Evolutionary conservation across 768 basidiomycete genomes (phyloP).

Genomic region (Cytidiella melzeri): DNA sequence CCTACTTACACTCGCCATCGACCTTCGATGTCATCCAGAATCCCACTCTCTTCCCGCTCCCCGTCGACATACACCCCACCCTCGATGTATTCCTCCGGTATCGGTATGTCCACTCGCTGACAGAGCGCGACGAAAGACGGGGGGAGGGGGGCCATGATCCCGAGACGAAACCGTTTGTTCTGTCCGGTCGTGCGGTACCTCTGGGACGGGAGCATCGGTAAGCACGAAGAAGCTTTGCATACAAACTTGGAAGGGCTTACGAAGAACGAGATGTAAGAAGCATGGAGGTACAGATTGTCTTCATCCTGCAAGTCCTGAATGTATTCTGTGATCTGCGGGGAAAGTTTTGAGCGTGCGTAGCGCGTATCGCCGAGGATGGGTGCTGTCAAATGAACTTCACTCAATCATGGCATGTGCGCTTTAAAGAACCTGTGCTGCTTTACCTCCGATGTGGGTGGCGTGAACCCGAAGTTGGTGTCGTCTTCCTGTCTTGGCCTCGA

Average conservation of each 20-base stretch:
- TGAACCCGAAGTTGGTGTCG: conserved; percentile 74
- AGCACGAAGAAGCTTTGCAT: background rate
- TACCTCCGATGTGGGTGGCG: conserved; percentile 35
- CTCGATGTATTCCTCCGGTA: conserved; percentile 30
- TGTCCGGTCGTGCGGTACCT: conserved; percentile 39
- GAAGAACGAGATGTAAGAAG: conserved; percentile 48
- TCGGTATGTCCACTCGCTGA: conserved; percentile 35
- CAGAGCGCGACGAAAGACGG: conserved; percentile 49
- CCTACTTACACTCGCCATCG: background rate
- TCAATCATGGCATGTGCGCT: background rate
- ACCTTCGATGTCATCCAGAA: conserved; percentile 4
- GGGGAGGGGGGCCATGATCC: conserved; percentile 53
- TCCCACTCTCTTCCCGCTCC: conserved; percentile 22
- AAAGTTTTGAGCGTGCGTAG: conserved; percentile 34
- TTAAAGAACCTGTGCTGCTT: conserved; percentile 36
- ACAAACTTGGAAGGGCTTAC: conserved; percentile 30
- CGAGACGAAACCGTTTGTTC: conserved; percentile 45
- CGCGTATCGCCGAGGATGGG: conserved; percentile 60
- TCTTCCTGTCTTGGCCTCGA: conserved; percentile 50
- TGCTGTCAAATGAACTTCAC: conserved; percentile 29
- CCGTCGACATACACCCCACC: conserved; percentile 47
- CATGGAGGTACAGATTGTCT: conserved; percentile 57
- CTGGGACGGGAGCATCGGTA: conserved; percentile 25
- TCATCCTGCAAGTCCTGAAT: conserved; percentile 12
- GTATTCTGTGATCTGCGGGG: conserved; percentile 10